Percentiles rank a stretch among this genome's conserved stretches.
phyloP scores from a whole-genome alignment of 768 basidiomycete genomes.

The Suillus variegatus region DNA sequence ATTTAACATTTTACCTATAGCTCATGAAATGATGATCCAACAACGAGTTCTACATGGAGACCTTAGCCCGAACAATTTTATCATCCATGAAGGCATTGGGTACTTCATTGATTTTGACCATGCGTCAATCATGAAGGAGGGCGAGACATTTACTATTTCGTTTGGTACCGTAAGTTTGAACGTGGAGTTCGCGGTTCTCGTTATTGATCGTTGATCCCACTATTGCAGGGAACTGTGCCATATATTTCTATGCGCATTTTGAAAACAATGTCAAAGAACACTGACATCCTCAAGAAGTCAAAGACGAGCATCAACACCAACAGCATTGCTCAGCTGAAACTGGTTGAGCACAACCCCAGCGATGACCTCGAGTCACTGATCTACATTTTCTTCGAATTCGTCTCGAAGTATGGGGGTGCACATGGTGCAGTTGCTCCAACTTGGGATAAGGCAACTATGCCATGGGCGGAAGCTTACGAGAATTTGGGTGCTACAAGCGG shows the following conservation, averaged over 20 bases:
- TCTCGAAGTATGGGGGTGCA: not conserved
- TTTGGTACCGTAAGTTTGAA: not conserved
- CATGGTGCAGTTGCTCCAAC: not conserved
- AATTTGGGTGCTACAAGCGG: not conserved
- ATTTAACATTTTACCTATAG: not conserved
- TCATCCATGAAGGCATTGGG: not conserved
- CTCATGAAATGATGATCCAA: not conserved
- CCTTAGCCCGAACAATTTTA: not conserved
- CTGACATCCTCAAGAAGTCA: not conserved
- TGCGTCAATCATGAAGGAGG: not conserved
- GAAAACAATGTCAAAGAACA: not conserved
- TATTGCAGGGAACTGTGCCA: not conserved
- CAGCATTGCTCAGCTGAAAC: not conserved
- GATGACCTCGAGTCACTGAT: not conserved
- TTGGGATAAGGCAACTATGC: not conserved
- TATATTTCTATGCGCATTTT: not conserved
- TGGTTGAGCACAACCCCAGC: not conserved
- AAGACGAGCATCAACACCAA: not conserved
- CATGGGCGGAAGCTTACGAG: not conserved
- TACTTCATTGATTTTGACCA: not conserved
- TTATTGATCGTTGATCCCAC: not conserved
- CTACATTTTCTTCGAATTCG: not conserved
- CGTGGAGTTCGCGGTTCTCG: not conserved
- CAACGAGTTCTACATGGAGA: not conserved
- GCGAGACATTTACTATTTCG: not conserved